These are phyloP conservation scores for Zoysia pacifica DNA, from an alignment of 176 grass and related monocot species.

Conservation along the genomic window DNA sequence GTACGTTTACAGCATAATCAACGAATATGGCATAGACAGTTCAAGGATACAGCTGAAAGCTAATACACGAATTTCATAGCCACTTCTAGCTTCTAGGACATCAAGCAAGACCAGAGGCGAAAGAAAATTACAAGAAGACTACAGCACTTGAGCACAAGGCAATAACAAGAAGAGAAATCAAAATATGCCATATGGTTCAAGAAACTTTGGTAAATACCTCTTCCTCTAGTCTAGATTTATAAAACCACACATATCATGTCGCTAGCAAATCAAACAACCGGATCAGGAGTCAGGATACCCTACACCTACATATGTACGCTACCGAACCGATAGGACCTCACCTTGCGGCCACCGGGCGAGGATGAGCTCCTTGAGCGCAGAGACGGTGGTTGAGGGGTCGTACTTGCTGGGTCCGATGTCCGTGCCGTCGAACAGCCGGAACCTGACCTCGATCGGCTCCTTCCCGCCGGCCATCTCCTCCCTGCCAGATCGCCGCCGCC, in stretches of 20 bases:
- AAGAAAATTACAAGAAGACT: background rate
- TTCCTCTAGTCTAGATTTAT: conserved; percentile 16
- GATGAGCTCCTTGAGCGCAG: conserved; percentile 83
- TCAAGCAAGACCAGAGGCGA: background rate
- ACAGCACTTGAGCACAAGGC: conserved; percentile 13
- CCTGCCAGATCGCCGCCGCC: conserved; percentile 42
- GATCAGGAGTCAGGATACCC: conserved; percentile 1
- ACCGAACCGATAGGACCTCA: conserved; percentile 47
- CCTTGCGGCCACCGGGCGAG: conserved; percentile 91
- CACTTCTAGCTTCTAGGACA: background rate
- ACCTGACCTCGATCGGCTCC: conserved; percentile 81
- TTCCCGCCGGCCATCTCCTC: conserved; percentile 57
- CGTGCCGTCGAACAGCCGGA: conserved; percentile 81
- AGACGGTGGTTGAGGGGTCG: conserved; percentile 72
- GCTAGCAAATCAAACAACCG: conserved; percentile 22
- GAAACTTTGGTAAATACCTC: conserved; percentile 18
- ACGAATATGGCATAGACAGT: background rate
- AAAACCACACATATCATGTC: background rate
- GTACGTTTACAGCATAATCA: conserved; percentile 15
- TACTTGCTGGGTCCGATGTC: conserved; percentile 92
- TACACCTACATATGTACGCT: background rate
- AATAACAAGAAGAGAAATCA: background rate
- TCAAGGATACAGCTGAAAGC: background rate
- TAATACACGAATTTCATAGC: background rate
- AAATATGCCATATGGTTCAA: conserved; percentile 9